Evolutionary conservation across 2,329 filamentous ascomycete species (phyloP).

Genomic region (Trichoderma endophyticum): DNA sequence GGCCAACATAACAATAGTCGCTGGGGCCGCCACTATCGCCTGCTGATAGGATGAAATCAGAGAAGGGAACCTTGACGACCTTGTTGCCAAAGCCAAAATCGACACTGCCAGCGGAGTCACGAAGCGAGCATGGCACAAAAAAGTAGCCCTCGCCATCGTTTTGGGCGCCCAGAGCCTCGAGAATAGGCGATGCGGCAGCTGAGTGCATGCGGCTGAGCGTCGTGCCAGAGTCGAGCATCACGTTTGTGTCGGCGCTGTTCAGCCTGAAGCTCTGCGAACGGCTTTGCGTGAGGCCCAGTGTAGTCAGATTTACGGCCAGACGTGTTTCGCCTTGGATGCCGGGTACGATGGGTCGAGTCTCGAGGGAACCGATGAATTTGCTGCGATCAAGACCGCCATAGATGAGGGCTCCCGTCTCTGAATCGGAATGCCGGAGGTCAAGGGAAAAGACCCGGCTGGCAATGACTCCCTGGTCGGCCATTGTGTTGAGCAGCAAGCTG

Average conservation of each 20-base stretch:
- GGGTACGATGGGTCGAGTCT: conserved; percentile 42
- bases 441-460: conserved; percentile 50
- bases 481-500: conserved; percentile 50
- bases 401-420: conserved; percentile 46
- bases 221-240: conserved; percentile 53
- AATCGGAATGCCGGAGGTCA: conserved; percentile 45
- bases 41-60: conserved; percentile 46
- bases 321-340: conserved; percentile 36
- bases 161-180: conserved; percentile 40
- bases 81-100: conserved; percentile 47
- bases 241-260: conserved; percentile 34
- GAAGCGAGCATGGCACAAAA: conserved; percentile 41
- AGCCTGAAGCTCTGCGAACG: conserved; percentile 27
- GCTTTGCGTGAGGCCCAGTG: conserved; percentile 31
- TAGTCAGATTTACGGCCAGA: conserved; percentile 35
- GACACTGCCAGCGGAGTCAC: conserved; percentile 38
- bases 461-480: conserved; percentile 46
- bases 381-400: conserved; percentile 53
- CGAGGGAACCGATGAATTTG: conserved; percentile 48
- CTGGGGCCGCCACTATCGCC: conserved; percentile 24
- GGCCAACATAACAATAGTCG: conserved; percentile 41
- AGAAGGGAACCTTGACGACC: conserved; percentile 41
- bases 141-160: conserved; percentile 44
- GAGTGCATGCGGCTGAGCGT: conserved; percentile 48
- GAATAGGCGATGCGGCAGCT: conserved; percentile 41